Base-by-base conservation (phyloP, 495 filamentous ascomycete genomes). In the Elasticomyces elasticus region DNA sequence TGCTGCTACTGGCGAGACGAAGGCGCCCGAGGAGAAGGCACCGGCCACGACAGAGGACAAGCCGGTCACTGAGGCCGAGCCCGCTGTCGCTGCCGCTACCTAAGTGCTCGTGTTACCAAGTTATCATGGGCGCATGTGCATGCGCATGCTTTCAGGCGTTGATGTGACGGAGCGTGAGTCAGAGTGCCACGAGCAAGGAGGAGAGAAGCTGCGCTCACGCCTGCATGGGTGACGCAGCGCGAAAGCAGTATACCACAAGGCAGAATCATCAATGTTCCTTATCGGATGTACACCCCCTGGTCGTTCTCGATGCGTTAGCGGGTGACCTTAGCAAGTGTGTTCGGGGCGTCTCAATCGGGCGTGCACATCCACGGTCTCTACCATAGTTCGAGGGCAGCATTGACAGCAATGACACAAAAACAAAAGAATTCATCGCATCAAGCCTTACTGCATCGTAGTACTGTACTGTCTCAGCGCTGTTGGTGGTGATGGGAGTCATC, bases 1-100 rank as follows among this genome's bases (percentile, higher is more conserved):
- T 49, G 67, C 71, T 61, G 73, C 78, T 49, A 67, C 71, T 49
- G 75, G 80, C 55, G 74, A 71, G 25, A 69, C 76, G 49, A 78
- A 83, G 65, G 56, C 76, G 43, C 72, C 77, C 5, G 67, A 73
- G 38, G 69, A 73, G 52, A 71, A 76, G 67, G 57, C 69, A 47
- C 71, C 79, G 35, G 79, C 79, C 59, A 53, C 54, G 48, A 24
- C 28, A 22, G 58, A 52, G 45, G 35, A 52, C 41, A 44, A 42
- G 23, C 35, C 56, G 35, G 33, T 17, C 12, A 35, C 61, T n/a
- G 56, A 55, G 47, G 25, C 56, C 10, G 49, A 52, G 42, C 22
- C 53, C 10, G 52, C 60, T n/a, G 38, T 52, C 12, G 35, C 56
- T 13, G n/a, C n/a, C n/a, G n/a, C n/a, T n/a, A 27, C 56, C 44